phyloP scores from a whole-genome alignment of 495 filamentous ascomycete species.

The Aspergillus steynii region DNA sequence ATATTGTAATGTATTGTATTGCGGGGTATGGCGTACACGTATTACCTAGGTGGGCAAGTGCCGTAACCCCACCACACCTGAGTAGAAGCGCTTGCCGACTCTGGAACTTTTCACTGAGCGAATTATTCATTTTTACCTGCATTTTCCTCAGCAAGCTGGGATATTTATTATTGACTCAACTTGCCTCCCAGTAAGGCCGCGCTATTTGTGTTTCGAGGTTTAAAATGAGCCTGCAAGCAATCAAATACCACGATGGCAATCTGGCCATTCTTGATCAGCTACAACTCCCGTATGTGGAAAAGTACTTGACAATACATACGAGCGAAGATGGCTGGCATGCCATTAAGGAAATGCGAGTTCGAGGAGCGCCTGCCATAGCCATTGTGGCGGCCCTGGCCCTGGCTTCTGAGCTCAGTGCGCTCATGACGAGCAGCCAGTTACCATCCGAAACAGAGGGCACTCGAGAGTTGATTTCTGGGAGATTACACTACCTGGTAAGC shows the following conservation, averaged over 20 bases:
- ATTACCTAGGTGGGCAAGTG: no score
- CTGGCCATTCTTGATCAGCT: slow-evolving; percentile 90
- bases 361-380: slow-evolving; percentile 93
- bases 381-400: slow-evolving; percentile 91
- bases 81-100: no score
- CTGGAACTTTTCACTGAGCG: no score
- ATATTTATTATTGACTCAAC: neutral
- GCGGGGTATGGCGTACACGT: no score
- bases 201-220: neutral
- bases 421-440: slow-evolving; percentile 24
- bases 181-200: neutral
- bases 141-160: neutral
- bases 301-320: slow-evolving; percentile 72
- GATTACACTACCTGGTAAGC: slow-evolving; percentile 78
- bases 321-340: slow-evolving; percentile 86
- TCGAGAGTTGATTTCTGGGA: slow-evolving; percentile 64
- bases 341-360: slow-evolving; percentile 91
- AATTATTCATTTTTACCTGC: no score
- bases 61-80: no score
- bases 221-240: slow-evolving; percentile 73
- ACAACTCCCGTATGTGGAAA: slow-evolving; percentile 79
- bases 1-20: no score
- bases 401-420: slow-evolving; percentile 55
- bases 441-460: slow-evolving; percentile 56
- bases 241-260: slow-evolving; percentile 76